phyloP scores from a whole-genome alignment of 2,329 filamentous ascomycete species.

The Pseudocercospora eumusae region DNA sequence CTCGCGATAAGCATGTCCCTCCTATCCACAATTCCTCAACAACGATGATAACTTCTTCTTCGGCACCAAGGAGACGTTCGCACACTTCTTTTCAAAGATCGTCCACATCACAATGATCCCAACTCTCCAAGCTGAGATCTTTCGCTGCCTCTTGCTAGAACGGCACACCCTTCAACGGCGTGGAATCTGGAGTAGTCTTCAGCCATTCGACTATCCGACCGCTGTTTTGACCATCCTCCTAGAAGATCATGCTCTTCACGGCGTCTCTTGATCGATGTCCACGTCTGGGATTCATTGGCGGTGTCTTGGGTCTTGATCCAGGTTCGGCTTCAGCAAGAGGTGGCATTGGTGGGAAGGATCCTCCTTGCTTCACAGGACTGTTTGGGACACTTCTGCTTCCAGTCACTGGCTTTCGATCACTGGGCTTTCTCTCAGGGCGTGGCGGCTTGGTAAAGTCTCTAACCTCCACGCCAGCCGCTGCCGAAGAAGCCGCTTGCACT shows the following conservation, averaged over 20 bases:
- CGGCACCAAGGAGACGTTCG: conserved; percentile 13
- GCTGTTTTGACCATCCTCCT: conserved; percentile 18
- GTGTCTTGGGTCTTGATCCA: conserved; percentile 34
- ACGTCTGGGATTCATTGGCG: conserved; percentile 37
- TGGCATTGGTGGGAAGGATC: conserved; percentile 20
- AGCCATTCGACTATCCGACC: conserved; percentile 8
- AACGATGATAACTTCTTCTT: neutral
- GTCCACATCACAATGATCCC: conserved; percentile 6
- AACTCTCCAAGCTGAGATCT: neutral
- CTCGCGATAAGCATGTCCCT: conserved; percentile 17
- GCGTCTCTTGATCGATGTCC: conserved; percentile 38
- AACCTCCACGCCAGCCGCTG: conserved; percentile 20
- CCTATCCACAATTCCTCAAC: neutral
- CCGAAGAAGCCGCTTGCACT: neutral
- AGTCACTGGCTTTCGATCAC: conserved; percentile 29
- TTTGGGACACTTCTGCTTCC: conserved; percentile 32
- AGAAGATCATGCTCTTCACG: conserved; percentile 45
- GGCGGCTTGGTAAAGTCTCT: conserved; percentile 37
- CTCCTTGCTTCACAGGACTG: conserved; percentile 30
- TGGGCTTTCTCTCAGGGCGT: conserved; percentile 22
- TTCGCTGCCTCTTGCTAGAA: neutral
- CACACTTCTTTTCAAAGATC: conserved; percentile 17
- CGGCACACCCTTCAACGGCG: neutral
- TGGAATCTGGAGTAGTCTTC: neutral
- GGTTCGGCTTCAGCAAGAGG: conserved; percentile 21